phyloP scores from a whole-genome alignment of 2,329 filamentous ascomycete genomes.

The Mycocentrospora acerina region DNA sequence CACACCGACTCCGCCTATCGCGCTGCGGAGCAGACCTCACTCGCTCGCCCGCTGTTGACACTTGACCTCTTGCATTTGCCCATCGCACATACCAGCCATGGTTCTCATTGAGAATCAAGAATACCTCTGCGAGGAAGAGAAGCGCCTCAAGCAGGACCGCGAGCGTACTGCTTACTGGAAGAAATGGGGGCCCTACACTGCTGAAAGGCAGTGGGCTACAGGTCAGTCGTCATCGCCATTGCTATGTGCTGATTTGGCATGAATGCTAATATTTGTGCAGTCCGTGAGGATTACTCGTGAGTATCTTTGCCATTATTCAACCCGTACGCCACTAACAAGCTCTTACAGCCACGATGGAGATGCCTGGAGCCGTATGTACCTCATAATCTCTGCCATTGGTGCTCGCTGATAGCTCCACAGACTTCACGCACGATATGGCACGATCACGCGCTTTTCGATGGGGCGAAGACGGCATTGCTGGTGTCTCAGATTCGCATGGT shows the following conservation, averaged over 20 bases:
- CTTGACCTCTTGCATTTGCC: conserved; percentile 5
- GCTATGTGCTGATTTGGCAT: not conserved
- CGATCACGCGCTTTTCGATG: conserved; percentile 87
- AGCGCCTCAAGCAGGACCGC: conserved; percentile 81
- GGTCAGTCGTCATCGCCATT: conserved; percentile 54
- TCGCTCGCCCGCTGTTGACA: conserved; percentile 9
- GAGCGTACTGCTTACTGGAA: conserved; percentile 93
- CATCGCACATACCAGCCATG: conserved; percentile 56
- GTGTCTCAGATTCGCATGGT: conserved; percentile 90
- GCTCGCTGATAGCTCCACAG: conserved; percentile 50
- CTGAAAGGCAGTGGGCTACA: conserved; percentile 94
- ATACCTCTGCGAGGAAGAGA: conserved; percentile 87
- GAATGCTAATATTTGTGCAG: conserved; percentile 49
- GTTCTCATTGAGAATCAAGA: conserved; percentile 87
- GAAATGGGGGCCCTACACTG: conserved; percentile 93
- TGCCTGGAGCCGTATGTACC: conserved; percentile 85
- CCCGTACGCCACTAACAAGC: conserved; percentile 25
- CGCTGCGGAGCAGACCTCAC: conserved; percentile 14
- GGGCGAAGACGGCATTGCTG: conserved; percentile 96
- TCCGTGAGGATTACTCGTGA: conserved; percentile 87
- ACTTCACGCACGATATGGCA: conserved; percentile 92
- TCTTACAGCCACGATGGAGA: conserved; percentile 71
- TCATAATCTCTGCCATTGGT: conserved; percentile 1
- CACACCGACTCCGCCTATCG: conserved; percentile 25
- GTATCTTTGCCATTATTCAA: conserved; percentile 30